Conservation (phyloP, 1,284 basidiomycete genomes). For the Puccinia coronata region DNA sequence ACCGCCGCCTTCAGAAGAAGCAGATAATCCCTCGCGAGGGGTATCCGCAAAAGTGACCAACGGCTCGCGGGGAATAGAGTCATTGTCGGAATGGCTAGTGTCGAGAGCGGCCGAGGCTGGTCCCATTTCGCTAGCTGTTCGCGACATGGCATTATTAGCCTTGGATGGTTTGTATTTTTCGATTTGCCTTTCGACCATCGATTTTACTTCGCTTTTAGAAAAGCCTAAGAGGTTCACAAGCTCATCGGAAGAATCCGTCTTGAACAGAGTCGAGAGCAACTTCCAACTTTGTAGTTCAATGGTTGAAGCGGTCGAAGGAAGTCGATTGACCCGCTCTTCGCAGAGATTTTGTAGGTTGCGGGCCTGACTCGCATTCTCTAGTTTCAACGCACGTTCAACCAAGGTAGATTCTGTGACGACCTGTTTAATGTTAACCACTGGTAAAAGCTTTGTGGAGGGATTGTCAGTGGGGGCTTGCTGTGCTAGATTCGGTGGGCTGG, state of each 20-base stretch:
- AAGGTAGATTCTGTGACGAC: constrained; percentile 77
- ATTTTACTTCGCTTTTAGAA: constrained; percentile 80
- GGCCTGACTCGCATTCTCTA: constrained; percentile 71
- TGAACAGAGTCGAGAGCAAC: constrained; percentile 82
- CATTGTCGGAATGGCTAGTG: constrained; percentile 63
- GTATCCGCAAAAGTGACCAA: constrained; percentile 59
- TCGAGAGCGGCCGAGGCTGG: constrained; percentile 77
- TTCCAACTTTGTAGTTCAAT: constrained; percentile 74
- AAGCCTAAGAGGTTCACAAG: constrained; percentile 89
- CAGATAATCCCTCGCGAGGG: constrained; percentile 53
- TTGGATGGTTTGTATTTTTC: constrained; percentile 67
- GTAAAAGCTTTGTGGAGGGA: constrained; percentile 72
- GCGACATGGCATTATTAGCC: constrained; percentile 56
- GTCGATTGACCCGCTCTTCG: constrained; percentile 64
- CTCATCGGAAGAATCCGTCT: constrained; percentile 83
- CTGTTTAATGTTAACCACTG: constrained; percentile 63
- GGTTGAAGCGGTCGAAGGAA: constrained; percentile 57
- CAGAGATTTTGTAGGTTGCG: constrained; percentile 69
- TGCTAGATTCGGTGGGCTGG: constrained; percentile 62
- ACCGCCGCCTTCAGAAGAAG: constrained; percentile 59
- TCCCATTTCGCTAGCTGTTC: constrained; percentile 60
- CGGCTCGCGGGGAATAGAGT: constrained; percentile 54
- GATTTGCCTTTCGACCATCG: constrained; percentile 78
- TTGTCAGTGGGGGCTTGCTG: constrained; percentile 63
- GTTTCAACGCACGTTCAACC: constrained; percentile 72